Conservation (phyloP, 139 green algal genomes). For the Edaphochlamys debaryana region DNA sequence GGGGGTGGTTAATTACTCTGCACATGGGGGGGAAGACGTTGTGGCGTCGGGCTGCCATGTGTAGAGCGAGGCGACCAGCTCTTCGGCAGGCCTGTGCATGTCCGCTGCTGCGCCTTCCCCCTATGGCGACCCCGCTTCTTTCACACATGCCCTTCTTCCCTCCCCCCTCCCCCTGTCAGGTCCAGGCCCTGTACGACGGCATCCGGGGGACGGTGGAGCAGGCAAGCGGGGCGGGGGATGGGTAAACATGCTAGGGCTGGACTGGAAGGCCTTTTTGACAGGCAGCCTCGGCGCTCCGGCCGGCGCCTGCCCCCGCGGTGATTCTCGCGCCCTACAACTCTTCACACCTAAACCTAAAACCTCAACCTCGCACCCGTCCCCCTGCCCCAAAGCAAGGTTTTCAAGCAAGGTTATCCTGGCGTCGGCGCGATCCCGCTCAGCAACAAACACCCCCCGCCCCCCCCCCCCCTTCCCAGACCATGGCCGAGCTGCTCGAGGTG, state of each 20-base stretch:
- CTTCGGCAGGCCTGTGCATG: too few relatives aligned
- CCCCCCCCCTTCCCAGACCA: slow-evolving; percentile 28
- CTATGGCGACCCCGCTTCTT: background rate
- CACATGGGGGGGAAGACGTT: background rate
- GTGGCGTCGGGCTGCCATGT: background rate
- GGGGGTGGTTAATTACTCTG: too few relatives aligned
- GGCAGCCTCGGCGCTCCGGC: background rate
- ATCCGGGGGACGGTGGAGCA: slow-evolving; percentile 42
- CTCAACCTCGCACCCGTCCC: background rate
- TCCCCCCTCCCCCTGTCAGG: too few relatives aligned
- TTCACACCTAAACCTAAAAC: background rate
- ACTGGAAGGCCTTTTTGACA: background rate
- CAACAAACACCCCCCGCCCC: background rate
- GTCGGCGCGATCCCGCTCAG: background rate
- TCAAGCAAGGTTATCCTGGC: background rate
- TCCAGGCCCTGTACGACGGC: slow-evolving; percentile 50
- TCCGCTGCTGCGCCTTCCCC: background rate
- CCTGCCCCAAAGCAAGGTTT: background rate
- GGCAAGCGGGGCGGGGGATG: background rate
- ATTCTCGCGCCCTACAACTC: background rate
- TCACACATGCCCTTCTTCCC: too few relatives aligned
- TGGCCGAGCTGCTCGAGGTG: slow-evolving; percentile 59
- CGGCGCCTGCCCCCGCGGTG: too few relatives aligned
- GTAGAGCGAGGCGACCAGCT: too few relatives aligned
- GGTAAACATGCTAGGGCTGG: background rate